Evolutionary conservation across 208 protist species (phyloP).

Genomic region (Kentomonas sorsogonicus): DNA sequence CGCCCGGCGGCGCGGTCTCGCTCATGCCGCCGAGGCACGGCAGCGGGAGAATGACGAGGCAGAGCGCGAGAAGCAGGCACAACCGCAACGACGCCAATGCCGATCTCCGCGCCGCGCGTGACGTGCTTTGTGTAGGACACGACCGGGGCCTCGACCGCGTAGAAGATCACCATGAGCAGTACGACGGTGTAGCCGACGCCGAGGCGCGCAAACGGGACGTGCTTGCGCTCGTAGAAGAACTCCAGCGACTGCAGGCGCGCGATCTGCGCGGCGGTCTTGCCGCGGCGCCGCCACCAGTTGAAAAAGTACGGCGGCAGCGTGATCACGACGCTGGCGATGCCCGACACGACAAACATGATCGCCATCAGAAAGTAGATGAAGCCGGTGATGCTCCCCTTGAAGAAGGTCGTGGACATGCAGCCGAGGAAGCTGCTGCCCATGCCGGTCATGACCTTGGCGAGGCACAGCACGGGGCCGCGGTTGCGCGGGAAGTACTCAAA

Average conservation of each 20-base stretch:
- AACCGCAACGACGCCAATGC: slow-evolving; percentile 27
- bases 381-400: slow-evolving; percentile 20
- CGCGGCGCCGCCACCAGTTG: slow-evolving; percentile 46
- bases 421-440: slow-evolving; percentile 32
- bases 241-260: slow-evolving; percentile 16
- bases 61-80: slow-evolving; percentile 28
- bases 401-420: slow-evolving; percentile 26
- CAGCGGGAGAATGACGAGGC: slow-evolving; percentile 34
- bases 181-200: slow-evolving; percentile 23
- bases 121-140: slow-evolving; percentile 34
- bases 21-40: slow-evolving; percentile 39
- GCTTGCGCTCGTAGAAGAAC: slow-evolving; percentile 23
- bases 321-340: slow-evolving; percentile 32
- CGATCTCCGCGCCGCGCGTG: slow-evolving; percentile 17
- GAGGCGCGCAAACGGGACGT: slow-evolving; percentile 25
- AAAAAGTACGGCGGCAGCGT: slow-evolving; percentile 58
- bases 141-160: slow-evolving; percentile 45
- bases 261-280: slow-evolving; percentile 21
- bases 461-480: slow-evolving; percentile 32
- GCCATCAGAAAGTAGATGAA: slow-evolving; percentile 38
- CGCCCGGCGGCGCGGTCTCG: slow-evolving; percentile 15
- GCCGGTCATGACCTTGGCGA: slow-evolving; percentile 44
- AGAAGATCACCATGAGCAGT: slow-evolving; percentile 42
- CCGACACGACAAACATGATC: slow-evolving; percentile 22
- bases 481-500: slow-evolving; percentile 39